A percentile compares a stretch with the other conserved stretches of the same genome.
Conservation (phyloP, 805 yeast genomes). For the Blastobotrys attinorum region DNA sequence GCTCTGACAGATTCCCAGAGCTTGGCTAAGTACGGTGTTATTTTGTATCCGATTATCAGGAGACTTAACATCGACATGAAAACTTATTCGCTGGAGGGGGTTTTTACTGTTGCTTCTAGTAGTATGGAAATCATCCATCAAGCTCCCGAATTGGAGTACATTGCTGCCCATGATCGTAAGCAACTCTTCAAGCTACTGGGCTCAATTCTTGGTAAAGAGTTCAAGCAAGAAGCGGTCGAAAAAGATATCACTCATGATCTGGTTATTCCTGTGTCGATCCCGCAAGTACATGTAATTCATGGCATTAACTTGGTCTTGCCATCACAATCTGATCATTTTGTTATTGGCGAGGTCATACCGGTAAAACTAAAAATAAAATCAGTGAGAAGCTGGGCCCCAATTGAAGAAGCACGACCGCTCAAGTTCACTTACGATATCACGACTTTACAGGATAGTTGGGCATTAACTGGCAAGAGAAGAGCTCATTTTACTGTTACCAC, state of each 20-base stretch:
- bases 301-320: slow-evolving; percentile 38
- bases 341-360: slow-evolving; percentile 58
- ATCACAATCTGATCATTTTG: slow-evolving; percentile 36
- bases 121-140: slow-evolving; percentile 3
- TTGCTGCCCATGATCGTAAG: slow-evolving; percentile 2
- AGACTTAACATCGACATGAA: slow-evolving; percentile 10
- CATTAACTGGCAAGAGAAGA: slow-evolving; percentile 62
- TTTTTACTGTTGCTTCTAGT: slow-evolving; percentile 5
- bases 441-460: slow-evolving; percentile 64
- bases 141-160: slow-evolving; percentile 6
- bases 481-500: slow-evolving; percentile 37
- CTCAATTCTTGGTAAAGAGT: neutral
- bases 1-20: neutral
- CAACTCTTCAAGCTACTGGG: slow-evolving; percentile 3
- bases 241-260: slow-evolving; percentile 24
- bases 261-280: slow-evolving; percentile 52
- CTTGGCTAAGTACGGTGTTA: neutral
- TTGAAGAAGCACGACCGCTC: slow-evolving; percentile 19
- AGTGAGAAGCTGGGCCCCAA: slow-evolving; percentile 37
- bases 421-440: slow-evolving; percentile 41
- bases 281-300: slow-evolving; percentile 53
- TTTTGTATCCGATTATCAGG: slow-evolving; percentile 10
- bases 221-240: neutral
- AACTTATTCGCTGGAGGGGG: slow-evolving; percentile 6
- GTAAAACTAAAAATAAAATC: slow-evolving; percentile 39